phyloP scores from a whole-genome alignment of 768 basidiomycete genomes.

The Lyophyllum semitale region DNA sequence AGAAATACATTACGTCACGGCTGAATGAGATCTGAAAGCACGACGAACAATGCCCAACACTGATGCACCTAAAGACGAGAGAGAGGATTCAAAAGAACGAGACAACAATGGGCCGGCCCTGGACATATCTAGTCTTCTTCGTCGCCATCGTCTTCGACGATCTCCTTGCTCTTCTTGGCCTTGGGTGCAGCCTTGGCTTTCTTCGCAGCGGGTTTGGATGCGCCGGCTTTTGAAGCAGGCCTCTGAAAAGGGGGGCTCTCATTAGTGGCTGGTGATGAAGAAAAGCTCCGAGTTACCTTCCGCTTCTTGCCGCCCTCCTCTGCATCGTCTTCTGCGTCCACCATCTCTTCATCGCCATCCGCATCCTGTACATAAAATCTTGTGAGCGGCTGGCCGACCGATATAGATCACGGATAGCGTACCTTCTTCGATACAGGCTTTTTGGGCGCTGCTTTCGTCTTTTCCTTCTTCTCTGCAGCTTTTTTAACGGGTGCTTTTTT shows the following conservation, averaged over 20 bases:
- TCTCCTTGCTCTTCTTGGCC: slow-evolving; percentile 52
- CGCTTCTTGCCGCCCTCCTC: slow-evolving; percentile 62
- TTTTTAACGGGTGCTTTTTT: slow-evolving; percentile 42
- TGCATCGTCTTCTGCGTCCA: slow-evolving; percentile 37
- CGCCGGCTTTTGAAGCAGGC: slow-evolving; percentile 37
- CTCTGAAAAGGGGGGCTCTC: slow-evolving; percentile 29
- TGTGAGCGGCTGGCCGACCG: background rate
- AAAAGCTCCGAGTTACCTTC: slow-evolving; percentile 46
- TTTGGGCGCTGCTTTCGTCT: slow-evolving; percentile 40
- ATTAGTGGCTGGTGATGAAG: slow-evolving; percentile 4
- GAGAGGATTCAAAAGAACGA: background rate
- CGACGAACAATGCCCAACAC: background rate
- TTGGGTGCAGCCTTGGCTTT: slow-evolving; percentile 42
- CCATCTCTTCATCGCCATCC: slow-evolving; percentile 46
- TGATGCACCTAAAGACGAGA: background rate
- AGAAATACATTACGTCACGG: background rate
- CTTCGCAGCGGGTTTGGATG: slow-evolving; percentile 50
- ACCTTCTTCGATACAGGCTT: slow-evolving; percentile 23
- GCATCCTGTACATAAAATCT: slow-evolving; percentile 22
- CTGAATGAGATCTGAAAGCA: background rate
- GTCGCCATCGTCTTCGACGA: slow-evolving; percentile 47
- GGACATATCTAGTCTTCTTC: slow-evolving; percentile 19
- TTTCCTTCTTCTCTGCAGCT: slow-evolving; percentile 27
- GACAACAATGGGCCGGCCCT: background rate
- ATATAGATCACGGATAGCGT: background rate